These are phyloP conservation scores for Artemisia annua DNA, from an alignment of 129 eudicot species.

Conservation along the genomic window DNA sequence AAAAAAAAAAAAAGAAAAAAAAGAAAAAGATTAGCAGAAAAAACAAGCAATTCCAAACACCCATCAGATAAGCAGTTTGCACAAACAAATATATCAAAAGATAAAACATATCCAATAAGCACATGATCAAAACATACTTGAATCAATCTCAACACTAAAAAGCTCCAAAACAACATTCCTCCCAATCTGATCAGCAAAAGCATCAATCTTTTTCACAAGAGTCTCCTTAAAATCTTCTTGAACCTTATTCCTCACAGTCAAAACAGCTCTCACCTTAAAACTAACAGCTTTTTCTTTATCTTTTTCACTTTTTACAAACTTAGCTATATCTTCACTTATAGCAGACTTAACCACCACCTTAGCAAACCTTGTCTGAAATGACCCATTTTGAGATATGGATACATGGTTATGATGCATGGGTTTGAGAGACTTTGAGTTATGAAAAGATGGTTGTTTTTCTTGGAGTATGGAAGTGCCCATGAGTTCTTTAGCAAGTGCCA, in stretches of 20 bases:
- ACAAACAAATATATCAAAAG: too few relatives aligned
- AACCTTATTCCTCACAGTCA: slow-evolving; percentile 70
- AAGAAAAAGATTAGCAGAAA: too few relatives aligned
- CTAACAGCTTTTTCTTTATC: slow-evolving; percentile 50
- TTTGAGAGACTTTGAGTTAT: slow-evolving; percentile 15
- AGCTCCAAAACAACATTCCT: slow-evolving; percentile 80
- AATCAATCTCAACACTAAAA: slow-evolving; percentile 71
- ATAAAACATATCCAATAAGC: too few relatives aligned
- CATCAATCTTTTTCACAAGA: slow-evolving; percentile 65
- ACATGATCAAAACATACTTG: slow-evolving; percentile 48
- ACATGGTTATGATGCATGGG: slow-evolving; percentile 5
- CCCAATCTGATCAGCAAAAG: slow-evolving; percentile 67
- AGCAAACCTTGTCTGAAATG: too few relatives aligned
- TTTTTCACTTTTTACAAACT: slow-evolving; percentile 27
- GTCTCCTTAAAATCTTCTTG: slow-evolving; percentile 78
- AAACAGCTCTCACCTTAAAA: slow-evolving; percentile 73
- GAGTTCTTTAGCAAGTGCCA: slow-evolving; percentile 68
- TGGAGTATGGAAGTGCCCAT: slow-evolving; percentile 54
- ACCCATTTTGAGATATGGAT: slow-evolving; percentile 21
- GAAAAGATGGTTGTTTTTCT: slow-evolving; percentile 11
- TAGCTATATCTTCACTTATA: slow-evolving; percentile 64
- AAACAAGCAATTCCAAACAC: too few relatives aligned
- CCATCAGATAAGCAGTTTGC: too few relatives aligned
- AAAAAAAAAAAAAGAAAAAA: too few relatives aligned
- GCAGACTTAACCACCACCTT: slow-evolving; percentile 45